Conservation (phyloP, 805 yeast species). For the Sungouiella thailandica region DNA sequence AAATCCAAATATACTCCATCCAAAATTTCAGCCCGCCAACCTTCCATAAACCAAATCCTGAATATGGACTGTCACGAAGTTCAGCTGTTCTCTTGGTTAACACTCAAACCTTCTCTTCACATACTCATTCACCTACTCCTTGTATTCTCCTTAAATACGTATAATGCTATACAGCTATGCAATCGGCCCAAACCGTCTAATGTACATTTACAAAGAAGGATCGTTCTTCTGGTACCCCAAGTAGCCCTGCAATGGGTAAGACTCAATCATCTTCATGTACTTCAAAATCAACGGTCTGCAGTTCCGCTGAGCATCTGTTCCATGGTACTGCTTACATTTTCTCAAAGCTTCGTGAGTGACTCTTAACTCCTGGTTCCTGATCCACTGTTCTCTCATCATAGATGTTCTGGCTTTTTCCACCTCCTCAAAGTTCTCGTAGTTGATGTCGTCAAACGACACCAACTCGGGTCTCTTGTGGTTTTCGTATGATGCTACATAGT, state of each 20-base stretch:
- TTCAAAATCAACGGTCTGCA: constrained; percentile 75
- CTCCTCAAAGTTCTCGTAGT: constrained; percentile 60
- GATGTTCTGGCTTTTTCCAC: constrained; percentile 73
- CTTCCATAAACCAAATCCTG: no score
- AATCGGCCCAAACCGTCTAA: constrained; percentile 1
- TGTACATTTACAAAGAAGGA: constrained; percentile 53
- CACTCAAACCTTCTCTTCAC: no score
- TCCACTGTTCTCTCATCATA: constrained; percentile 74
- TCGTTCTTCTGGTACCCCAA: constrained; percentile 87
- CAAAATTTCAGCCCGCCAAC: no score
- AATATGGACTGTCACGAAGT: no score
- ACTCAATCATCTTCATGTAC: constrained; percentile 73
- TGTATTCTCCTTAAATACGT: neutral
- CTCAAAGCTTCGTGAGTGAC: constrained; percentile 70
- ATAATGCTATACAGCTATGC: constrained; percentile 5
- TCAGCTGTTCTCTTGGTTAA: no score
- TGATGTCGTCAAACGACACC: constrained; percentile 80
- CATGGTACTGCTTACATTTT: constrained; percentile 64
- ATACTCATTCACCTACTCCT: no score
- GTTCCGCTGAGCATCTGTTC: constrained; percentile 53
- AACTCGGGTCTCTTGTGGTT: constrained; percentile 56
- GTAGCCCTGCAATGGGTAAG: constrained; percentile 64
- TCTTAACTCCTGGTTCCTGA: constrained; percentile 62
- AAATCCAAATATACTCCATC: no score
- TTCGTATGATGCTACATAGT: constrained; percentile 24